phyloP scores from a whole-genome alignment of 495 filamentous ascomycete genomes.

The Amniculicola lignicola region DNA sequence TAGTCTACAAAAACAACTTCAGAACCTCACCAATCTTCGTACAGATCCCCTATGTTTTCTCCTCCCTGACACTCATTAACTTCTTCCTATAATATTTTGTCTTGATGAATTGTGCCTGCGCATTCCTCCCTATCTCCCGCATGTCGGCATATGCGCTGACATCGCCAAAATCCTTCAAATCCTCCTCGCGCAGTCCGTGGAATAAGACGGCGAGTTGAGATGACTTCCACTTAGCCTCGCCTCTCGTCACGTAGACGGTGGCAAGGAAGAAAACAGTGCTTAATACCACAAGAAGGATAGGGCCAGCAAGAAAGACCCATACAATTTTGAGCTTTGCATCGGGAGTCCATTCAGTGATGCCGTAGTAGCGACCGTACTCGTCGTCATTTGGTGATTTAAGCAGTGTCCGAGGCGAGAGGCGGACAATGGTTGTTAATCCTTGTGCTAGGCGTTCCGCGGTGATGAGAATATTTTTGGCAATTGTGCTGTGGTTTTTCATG shows the following conservation, averaged over 20 bases:
- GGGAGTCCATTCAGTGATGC: background rate
- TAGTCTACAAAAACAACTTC: too few species aligned
- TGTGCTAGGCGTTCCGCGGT: background rate
- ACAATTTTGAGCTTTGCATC: background rate
- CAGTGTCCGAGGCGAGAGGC: background rate
- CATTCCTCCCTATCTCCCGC: background rate
- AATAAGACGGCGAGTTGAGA: conserved; percentile 2
- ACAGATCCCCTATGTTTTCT: too few species aligned
- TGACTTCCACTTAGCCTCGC: background rate
- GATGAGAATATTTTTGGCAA: background rate
- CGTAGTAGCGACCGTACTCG: background rate
- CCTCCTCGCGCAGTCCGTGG: background rate
- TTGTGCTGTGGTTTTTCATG: background rate
- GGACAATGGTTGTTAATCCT: background rate
- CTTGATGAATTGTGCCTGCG: background rate
- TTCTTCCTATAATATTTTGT: conserved; percentile 2
- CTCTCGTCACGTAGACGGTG: background rate
- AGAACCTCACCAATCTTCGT: too few species aligned
- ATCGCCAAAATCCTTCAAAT: background rate
- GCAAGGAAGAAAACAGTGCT: conserved; percentile 3
- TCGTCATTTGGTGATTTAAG: background rate
- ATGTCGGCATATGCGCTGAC: background rate
- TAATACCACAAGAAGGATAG: background rate
- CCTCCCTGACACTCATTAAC: background rate
- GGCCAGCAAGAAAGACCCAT: background rate